Conservation (phyloP, 345 rosid species). For the Xanthoceras sorbifolium region DNA sequence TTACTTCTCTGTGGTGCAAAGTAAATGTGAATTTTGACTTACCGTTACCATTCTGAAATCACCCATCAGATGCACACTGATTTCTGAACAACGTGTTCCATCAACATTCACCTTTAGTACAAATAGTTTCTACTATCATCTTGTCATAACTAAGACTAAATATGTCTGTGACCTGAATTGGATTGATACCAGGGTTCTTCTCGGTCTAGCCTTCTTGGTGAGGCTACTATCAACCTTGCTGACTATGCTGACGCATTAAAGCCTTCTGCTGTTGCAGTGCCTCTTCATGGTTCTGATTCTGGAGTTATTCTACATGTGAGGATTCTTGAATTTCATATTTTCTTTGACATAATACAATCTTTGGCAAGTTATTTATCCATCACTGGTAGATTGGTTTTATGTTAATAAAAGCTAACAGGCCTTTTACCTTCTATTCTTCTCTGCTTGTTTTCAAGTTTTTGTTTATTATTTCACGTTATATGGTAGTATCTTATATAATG, state of each 20-base stretch:
- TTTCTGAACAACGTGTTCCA: constrained; percentile 14
- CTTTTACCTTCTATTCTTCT: constrained; percentile 10
- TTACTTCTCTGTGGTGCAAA: constrained; percentile 1
- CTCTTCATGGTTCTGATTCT: constrained; percentile 85
- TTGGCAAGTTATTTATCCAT: constrained; percentile 7
- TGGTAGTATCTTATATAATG: neutral
- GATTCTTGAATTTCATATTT: constrained; percentile 26
- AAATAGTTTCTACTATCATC: neutral
- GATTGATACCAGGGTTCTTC: constrained; percentile 75
- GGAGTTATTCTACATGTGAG: constrained; percentile 94
- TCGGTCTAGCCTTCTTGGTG: constrained; percentile 88
- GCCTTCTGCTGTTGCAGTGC: constrained; percentile 64
- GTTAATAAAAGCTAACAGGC: constrained; percentile 6
- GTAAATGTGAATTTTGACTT: constrained; percentile 1
- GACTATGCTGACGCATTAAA: constrained; percentile 87
- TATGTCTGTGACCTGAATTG: constrained; percentile 26
- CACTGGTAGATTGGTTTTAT: neutral
- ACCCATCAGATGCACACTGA: too few species aligned
- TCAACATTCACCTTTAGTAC: neutral
- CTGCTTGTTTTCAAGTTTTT: constrained; percentile 18
- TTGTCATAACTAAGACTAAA: constrained; percentile 11
- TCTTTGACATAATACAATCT: neutral
- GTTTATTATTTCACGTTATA: neutral
- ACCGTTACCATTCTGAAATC: too few species aligned
- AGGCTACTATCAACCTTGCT: constrained; percentile 88